Conservation (phyloP, 1,284 basidiomycete species). For the Peniophora sp. region DNA sequence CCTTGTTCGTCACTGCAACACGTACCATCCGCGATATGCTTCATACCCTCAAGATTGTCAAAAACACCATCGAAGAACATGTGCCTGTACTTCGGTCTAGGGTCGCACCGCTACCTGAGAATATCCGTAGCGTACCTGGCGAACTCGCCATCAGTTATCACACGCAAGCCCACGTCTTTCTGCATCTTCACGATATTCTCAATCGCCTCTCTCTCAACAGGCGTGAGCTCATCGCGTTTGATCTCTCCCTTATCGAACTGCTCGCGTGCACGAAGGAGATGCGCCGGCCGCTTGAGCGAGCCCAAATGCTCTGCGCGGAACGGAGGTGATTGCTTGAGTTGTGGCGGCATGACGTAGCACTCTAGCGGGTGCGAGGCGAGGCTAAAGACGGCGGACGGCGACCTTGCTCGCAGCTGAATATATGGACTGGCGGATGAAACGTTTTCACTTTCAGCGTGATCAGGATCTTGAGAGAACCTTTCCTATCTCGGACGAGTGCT, state of each 20-base stretch:
- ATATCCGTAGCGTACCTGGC: constrained; percentile 17
- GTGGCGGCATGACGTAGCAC: no score
- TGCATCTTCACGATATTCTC: constrained; percentile 32
- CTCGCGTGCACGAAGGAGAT: constrained; percentile 32
- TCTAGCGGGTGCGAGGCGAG: no score
- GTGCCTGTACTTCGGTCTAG: constrained; percentile 26
- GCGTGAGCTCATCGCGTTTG: constrained; percentile 25
- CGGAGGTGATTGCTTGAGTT: constrained; percentile 11
- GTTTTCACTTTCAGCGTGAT: no score
- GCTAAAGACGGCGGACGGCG: no score
- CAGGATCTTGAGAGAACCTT: no score
- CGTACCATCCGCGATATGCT: constrained; percentile 43
- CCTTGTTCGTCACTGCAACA: no score
- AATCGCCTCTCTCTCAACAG: constrained; percentile 38
- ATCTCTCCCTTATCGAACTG: constrained; percentile 26
- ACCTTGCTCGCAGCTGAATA: no score
- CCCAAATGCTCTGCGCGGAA: constrained; percentile 37
- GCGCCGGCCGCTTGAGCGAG: constrained; percentile 36
- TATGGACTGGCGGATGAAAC: no score
- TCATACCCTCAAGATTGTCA: constrained; percentile 58
- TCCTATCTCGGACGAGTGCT: no score
- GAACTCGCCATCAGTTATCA: constrained; percentile 45
- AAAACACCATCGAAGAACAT: constrained; percentile 56
- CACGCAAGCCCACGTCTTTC: constrained; percentile 31
- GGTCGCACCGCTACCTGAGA: neutral